A percentile compares a stretch with the other conserved stretches of the same genome.
phyloP scores from a whole-genome alignment of 2,329 filamentous ascomycete genomes.

The Pseudohalonectria lignicola region DNA sequence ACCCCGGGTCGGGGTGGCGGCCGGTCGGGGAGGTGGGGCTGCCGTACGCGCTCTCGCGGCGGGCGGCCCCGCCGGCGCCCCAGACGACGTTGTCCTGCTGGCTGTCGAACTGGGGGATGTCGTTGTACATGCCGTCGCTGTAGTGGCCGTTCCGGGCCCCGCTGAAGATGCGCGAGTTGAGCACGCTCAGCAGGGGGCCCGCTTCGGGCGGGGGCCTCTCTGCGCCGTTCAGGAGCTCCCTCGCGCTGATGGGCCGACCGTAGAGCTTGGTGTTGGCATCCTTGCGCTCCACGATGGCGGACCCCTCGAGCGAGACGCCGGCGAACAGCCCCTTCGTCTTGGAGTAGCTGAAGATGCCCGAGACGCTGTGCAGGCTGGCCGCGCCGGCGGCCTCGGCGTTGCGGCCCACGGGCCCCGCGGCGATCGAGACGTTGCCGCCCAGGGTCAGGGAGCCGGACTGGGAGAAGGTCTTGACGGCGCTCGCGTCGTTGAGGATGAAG shows the following conservation, averaged over 20 bases:
- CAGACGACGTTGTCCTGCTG: constrained; percentile 73
- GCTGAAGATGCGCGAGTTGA: constrained; percentile 77
- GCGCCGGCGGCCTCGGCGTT: constrained; percentile 95
- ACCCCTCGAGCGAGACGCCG: constrained; percentile 88
- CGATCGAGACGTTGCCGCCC: constrained; percentile 92
- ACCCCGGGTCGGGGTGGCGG: constrained; percentile 16
- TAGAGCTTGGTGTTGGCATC: constrained; percentile 98
- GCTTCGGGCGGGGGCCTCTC: constrained; percentile 72
- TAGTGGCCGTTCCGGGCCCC: constrained; percentile 38
- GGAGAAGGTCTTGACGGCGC: constrained; percentile 85
- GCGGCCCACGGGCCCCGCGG: constrained; percentile 83
- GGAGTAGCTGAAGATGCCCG: constrained; percentile 91
- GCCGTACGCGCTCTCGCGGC: constrained; percentile 58
- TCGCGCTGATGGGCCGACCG: constrained; percentile 68
- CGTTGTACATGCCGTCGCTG: constrained; percentile 77
- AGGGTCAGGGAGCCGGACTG: constrained; percentile 86
- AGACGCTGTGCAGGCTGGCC: constrained; percentile 78
- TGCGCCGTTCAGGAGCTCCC: constrained; percentile 68
- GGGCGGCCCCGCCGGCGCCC: constrained; percentile 53
- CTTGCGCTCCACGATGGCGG: constrained; percentile 83
- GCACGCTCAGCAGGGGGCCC: constrained; percentile 70
- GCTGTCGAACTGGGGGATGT: constrained; percentile 81
- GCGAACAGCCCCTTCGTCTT: constrained; percentile 98
- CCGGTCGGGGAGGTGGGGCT: constrained; percentile 17
- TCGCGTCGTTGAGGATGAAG: constrained; percentile 90